Conservation (phyloP, 2,329 filamentous ascomycete species). For the Fusarium liriodendri region DNA sequence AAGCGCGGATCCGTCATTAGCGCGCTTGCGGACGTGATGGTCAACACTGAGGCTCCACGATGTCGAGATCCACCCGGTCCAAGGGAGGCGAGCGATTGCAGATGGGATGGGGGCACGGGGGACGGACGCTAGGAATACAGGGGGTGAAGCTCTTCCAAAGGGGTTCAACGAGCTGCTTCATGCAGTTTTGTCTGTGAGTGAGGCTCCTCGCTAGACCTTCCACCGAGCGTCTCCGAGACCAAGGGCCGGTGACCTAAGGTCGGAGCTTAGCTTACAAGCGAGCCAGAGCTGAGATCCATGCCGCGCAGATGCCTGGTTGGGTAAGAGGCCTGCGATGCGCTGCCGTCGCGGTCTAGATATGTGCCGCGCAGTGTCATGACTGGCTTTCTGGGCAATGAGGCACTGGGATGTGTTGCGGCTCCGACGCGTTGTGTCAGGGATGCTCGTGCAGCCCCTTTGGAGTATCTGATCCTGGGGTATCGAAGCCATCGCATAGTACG, state of each 20-base stretch:
- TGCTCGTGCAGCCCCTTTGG: conserved; percentile 5
- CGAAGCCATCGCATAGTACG: conserved; percentile 6
- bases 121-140: conserved; percentile 25
- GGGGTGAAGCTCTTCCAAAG: conserved; percentile 2
- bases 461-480: conserved; percentile 22
- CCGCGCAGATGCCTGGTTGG: not conserved
- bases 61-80: conserved; percentile 41
- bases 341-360: not conserved
- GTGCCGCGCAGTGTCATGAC: not conserved
- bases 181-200: not conserved
- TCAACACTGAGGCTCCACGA: conserved; percentile 35
- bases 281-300: conserved; percentile 5
- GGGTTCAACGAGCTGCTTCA: conserved; percentile 3
- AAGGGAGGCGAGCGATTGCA: conserved; percentile 33
- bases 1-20: conserved; percentile 43
- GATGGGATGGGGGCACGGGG: conserved; percentile 3
- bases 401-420: conserved; percentile 25
- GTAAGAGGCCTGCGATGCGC: not conserved
- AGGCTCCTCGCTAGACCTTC: not conserved
- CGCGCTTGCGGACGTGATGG: conserved; percentile 28
- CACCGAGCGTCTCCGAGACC: not conserved
- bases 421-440: conserved; percentile 26
- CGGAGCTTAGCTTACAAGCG: conserved; percentile 9
- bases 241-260: conserved; percentile 11
- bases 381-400: conserved; percentile 9